Base-by-base conservation (phyloP, 768 basidiomycete genomes). In the Auricularia cornea region DNA sequence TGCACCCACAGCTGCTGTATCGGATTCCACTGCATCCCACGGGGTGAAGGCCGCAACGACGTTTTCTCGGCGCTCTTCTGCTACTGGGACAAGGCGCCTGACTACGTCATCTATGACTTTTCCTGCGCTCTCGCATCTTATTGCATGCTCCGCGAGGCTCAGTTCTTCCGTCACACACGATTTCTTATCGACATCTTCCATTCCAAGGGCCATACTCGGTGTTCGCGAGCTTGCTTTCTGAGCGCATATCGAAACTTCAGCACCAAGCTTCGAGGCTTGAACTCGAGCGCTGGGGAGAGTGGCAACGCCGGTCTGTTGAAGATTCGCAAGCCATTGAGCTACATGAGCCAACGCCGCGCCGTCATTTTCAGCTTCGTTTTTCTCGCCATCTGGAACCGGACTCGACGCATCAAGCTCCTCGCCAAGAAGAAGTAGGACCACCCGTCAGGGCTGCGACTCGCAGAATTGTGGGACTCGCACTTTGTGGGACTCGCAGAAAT, bases 51-150 rank as follows among this genome's bases (percentile, higher is more conserved):
- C 3, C 48, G 73, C 1, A 77, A 79, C 62, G 73, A 78, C 66
- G 74, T 77, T 0, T 79, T 79, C 62, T 76, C 73, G 2, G 76
- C 78, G 0, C 66, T 78, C 1, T 66, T 75, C 14, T 78, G 76
- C 1, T 66, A 66, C 1, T 77, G 72, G 71, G 51, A 64, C 8
- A 70, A 35, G 26, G 70, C 74, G 0, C 75, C 73, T 8, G 65
- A 69, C 28, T 51, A 64, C 11, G 61, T 76, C 3, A 63, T 76
- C 20, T 74, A 76, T 56, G 73, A 75, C 63, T 74, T 73, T 60
- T 72, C 74, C 1, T 75, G 73, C 65, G 69, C 66, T 6, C 61
- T 75, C 1, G 72, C 70, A 3, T 71, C 75, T 3, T 77, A 77
- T 59, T 75, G 71, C 64, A 68, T 74, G 68, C 60, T 65, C 1